phyloP scores from a whole-genome alignment of 495 filamentous ascomycete species.

The Xylaria grammica region DNA sequence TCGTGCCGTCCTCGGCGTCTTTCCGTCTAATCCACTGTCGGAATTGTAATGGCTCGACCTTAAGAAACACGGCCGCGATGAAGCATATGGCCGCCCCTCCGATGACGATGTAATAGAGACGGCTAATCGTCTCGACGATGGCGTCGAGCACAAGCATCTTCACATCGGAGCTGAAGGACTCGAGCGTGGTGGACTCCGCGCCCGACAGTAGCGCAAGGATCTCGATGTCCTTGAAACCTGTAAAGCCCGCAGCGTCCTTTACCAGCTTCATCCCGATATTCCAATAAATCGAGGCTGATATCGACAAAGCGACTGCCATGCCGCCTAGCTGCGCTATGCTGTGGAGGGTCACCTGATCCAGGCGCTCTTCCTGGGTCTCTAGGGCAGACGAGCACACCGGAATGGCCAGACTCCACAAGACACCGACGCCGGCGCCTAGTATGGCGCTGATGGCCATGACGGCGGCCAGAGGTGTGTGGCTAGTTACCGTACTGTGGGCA shows the following conservation, averaged over 20 bases:
- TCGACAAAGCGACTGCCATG: conserved; percentile 56
- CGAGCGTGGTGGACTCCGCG: conserved; percentile 38
- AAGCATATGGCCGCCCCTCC: conserved; percentile 46
- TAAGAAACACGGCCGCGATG: conserved; percentile 20
- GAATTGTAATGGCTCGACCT: conserved; percentile 3
- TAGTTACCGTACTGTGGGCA: conserved; percentile 54
- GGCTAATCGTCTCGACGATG: conserved; percentile 50
- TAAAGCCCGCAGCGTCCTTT: conserved; percentile 37
- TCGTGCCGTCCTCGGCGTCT: neutral
- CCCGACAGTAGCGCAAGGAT: conserved; percentile 55
- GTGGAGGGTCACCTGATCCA: conserved; percentile 58
- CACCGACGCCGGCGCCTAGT: conserved; percentile 54
- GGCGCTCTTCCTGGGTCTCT: conserved; percentile 41
- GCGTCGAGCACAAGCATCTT: conserved; percentile 43
- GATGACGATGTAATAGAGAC: conserved; percentile 54
- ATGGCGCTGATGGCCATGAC: conserved; percentile 61
- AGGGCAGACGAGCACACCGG: conserved; percentile 59
- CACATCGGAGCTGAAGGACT: conserved; percentile 22
- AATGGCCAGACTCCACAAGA: conserved; percentile 52
- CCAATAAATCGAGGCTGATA: conserved; percentile 60
- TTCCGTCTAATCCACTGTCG: neutral
- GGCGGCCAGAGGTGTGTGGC: conserved; percentile 32
- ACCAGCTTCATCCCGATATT: conserved; percentile 47
- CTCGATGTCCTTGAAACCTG: conserved; percentile 24
- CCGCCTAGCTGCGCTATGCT: conserved; percentile 58